phyloP scores from a whole-genome alignment of 805 yeast species.

The Metschnikowia santaceciliae region DNA sequence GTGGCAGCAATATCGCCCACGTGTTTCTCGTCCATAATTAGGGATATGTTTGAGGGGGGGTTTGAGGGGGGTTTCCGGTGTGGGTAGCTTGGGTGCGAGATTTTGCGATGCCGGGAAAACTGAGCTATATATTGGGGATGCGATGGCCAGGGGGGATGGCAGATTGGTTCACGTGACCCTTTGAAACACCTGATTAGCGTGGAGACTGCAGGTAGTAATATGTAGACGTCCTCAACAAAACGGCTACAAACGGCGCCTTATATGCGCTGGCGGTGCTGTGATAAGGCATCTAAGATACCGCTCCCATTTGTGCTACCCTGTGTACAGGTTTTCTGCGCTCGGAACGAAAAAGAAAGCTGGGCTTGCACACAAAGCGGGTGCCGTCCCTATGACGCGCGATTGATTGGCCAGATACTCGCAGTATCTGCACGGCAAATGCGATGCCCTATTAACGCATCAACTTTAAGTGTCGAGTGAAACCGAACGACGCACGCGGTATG shows the following conservation, averaged over 20 bases:
- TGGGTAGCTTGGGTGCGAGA: background rate
- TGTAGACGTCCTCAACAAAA: no score
- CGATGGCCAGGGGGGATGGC: no score
- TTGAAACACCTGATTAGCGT: no score
- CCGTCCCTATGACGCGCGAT: background rate
- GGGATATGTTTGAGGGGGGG: background rate
- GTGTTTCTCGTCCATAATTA: conserved; percentile 8
- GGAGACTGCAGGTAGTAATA: no score
- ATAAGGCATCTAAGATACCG: background rate
- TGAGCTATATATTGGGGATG: no score
- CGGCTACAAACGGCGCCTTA: background rate
- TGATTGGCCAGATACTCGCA: background rate
- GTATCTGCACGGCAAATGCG: no score
- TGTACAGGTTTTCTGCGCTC: background rate
- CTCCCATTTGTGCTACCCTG: background rate
- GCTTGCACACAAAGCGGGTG: background rate
- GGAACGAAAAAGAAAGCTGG: background rate
- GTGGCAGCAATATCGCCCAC: conserved; percentile 9
- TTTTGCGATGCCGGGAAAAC: no score
- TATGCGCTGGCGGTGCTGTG: background rate
- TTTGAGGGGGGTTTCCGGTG: background rate
- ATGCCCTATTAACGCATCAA: background rate
- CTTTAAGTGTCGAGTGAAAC: background rate
- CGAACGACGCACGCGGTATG: background rate
- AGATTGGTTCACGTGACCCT: no score